Evolutionary conservation across 495 filamentous ascomycete genomes (phyloP).

Genomic region (Neurospora sp.): DNA sequence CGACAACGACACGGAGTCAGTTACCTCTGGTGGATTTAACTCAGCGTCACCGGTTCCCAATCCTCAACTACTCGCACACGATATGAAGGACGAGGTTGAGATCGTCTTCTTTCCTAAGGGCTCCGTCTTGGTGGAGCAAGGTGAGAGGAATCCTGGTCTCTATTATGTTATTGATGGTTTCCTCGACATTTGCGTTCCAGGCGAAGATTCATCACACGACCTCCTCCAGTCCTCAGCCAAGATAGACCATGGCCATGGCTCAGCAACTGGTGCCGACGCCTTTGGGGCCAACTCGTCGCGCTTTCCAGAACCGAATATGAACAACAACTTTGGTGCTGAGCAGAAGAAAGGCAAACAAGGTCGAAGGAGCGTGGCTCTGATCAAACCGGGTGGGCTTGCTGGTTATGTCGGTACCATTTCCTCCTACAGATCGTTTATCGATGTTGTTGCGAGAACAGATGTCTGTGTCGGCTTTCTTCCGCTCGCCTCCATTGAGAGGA

Average conservation of each 20-base stretch:
- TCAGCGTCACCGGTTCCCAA: constrained; percentile 32
- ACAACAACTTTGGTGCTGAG: constrained; percentile 7
- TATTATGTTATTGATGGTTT: constrained; percentile 99
- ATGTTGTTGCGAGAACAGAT: constrained; percentile 94
- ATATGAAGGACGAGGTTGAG: constrained; percentile 86
- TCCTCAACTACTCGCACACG: constrained; percentile 48
- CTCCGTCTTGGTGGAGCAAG: constrained; percentile 92
- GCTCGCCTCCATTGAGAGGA: constrained; percentile 72
- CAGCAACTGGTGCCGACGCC: constrained; percentile 16
- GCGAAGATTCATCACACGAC: constrained; percentile 24
- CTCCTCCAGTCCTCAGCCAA: constrained; percentile 25
- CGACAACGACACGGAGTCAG: constrained; percentile 77
- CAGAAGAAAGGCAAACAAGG: constrained; percentile 13
- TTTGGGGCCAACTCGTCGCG: constrained; percentile 16
- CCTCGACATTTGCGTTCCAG: constrained; percentile 67
- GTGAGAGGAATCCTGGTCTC: constrained; percentile 86
- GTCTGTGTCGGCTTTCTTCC: constrained; percentile 97
- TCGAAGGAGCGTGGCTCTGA: constrained; percentile 68
- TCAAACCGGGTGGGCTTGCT: constrained; percentile 90
- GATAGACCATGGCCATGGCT: not conserved
- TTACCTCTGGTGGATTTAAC: constrained; percentile 48
- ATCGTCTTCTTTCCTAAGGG: constrained; percentile 95
- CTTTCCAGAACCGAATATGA: constrained; percentile 8
- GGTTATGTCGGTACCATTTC: constrained; percentile 91
- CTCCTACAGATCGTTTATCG: constrained; percentile 90